Evolutionary conservation across 768 basidiomycete genomes (phyloP), one percentile per base, ranked within the genome.

Genomic region (Boletus huronensis): DNA sequence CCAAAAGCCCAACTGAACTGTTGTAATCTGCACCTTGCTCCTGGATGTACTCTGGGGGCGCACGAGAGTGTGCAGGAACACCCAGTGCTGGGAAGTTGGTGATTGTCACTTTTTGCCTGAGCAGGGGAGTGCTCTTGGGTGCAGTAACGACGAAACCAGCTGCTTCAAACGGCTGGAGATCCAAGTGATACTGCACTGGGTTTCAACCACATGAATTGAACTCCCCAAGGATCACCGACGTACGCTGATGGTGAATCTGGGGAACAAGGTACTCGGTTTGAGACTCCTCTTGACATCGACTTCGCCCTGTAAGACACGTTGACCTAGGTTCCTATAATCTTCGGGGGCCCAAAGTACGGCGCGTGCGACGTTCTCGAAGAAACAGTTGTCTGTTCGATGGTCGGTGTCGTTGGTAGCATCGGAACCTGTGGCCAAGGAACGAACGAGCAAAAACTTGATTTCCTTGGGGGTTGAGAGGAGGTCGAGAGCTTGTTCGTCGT

Each of bases 1-100:
- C 80, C 59, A 82, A 64, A 35, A 79, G 74, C 14, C 79, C 82
- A 31, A 80, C 69, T 11, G 77, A 74, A 35, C 74, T 77, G 58
- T 79, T 81, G 63, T 80, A 82, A 61, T 85, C 76, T 21, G 70
- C 72, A 36, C 68, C 72, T 44, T 72, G 64, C 14, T 73, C 68
- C 40, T 72, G 70, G 45, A 72, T 71, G 53, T 82, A 83, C 21
- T 78, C 79, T 10, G 81, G 81, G 3, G 82, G 84, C 5, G 78
- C 77, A 58, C 76, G 77, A 23, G 81, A 80, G 34, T 70, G 70
- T 16, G 74, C 70, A 1, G 59, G 50, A 39, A 79, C 52, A 9
- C 80, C 79, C 14, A 69, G 67, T 5, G 75, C 62, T 26, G 75
- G 73, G 44, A 71, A 69, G 51, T 66, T 73, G 34, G 70, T 68